These are phyloP conservation scores for Ogataea trehalophila DNA, from an alignment of 805 yeast species.

Conservation along the genomic window DNA sequence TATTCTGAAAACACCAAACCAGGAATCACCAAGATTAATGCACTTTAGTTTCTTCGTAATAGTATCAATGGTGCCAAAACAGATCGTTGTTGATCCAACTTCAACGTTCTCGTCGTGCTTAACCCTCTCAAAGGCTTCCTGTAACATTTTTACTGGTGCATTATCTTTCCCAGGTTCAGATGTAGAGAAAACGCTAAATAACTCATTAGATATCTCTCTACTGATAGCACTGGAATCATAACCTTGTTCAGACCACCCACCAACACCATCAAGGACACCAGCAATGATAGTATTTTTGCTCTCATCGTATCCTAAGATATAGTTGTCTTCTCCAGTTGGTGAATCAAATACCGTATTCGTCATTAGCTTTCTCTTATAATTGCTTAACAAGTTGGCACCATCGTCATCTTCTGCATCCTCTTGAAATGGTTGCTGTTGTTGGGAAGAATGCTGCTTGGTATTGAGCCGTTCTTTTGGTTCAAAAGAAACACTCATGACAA, in stretches of 20 bases:
- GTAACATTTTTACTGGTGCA: constrained; percentile 52
- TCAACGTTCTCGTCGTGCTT: constrained; percentile 52
- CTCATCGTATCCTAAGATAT: constrained; percentile 44
- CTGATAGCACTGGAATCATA: constrained; percentile 86
- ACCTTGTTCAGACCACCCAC: constrained; percentile 94
- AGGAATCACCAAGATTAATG: constrained; percentile 90
- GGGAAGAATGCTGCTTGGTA: too few relatives aligned
- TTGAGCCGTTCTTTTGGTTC: constrained; percentile 61
- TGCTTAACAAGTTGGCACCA: constrained; percentile 24
- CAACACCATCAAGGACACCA: constrained; percentile 97
- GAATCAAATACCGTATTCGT: constrained; percentile 34
- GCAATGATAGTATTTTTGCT: constrained; percentile 40
- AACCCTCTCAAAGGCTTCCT: constrained; percentile 51
- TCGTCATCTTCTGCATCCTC: constrained; percentile 31
- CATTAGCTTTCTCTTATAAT: constrained; percentile 21
- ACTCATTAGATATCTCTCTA: constrained; percentile 63
- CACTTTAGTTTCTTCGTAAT: constrained; percentile 50
- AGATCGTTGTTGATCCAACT: constrained; percentile 94
- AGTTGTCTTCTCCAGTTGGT: constrained; percentile 77
- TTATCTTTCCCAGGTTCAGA: constrained; percentile 38
- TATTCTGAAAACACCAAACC: constrained; percentile 79
- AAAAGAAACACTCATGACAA: constrained; percentile 61
- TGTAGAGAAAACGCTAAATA: constrained; percentile 36
- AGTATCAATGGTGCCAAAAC: constrained; percentile 67
- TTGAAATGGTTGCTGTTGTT: constrained; percentile 8